Percentiles rank a stretch among this genome's conserved stretches.
These are phyloP conservation scores for Cladobotryum protrusum DNA, from an alignment of 2,329 filamentous ascomycete species.

Conservation along the genomic window DNA sequence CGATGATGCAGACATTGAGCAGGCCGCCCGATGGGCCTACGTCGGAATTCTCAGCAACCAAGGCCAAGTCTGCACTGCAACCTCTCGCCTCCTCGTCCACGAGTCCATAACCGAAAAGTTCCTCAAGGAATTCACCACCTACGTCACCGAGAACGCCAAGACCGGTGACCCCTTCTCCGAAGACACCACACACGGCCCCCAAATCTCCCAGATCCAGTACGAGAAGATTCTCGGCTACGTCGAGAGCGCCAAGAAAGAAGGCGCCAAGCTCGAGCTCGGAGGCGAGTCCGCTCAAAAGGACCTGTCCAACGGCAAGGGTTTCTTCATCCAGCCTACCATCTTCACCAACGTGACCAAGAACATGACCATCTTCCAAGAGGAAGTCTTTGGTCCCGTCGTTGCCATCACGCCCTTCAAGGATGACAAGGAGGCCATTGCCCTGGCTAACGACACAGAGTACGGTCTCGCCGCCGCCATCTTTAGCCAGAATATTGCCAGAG, in stretches of 20 bases:
- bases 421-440: constrained; percentile 34
- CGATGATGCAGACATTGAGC: constrained; percentile 58
- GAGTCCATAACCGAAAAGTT: constrained; percentile 57
- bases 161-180: constrained; percentile 67
- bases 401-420: constrained; percentile 36
- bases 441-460: constrained; percentile 50
- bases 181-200: constrained; percentile 67
- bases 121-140: constrained; percentile 53
- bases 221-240: constrained; percentile 66
- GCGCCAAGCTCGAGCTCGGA: constrained; percentile 60
- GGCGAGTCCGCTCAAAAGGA: constrained; percentile 43
- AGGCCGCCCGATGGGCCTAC: constrained; percentile 56
- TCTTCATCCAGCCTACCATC: constrained; percentile 41
- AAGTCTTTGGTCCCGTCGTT: constrained; percentile 41
- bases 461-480: constrained; percentile 58
- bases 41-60: constrained; percentile 52
- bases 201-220: constrained; percentile 65
- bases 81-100: constrained; percentile 59
- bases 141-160: constrained; percentile 52
- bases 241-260: constrained; percentile 61
- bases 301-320: constrained; percentile 35
- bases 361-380: constrained; percentile 41
- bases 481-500: constrained; percentile 48
- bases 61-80: constrained; percentile 61
- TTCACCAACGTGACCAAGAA: constrained; percentile 35